Conservation (phyloP, 1,139 yeast genomes). For the Debaryomyces nepalensis region DNA sequence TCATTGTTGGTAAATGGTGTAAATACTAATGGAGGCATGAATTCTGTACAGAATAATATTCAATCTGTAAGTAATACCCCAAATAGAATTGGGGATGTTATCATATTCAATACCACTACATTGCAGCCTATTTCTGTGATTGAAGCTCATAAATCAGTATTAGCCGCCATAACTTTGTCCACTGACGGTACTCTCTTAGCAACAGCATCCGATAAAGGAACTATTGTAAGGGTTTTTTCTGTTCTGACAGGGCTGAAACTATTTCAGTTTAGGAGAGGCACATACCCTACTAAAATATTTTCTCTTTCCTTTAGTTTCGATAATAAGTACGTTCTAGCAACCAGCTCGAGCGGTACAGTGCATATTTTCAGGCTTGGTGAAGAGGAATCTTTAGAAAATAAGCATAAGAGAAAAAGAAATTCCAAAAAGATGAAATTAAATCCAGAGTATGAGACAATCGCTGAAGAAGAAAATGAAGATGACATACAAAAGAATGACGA, state of each 20-base stretch:
- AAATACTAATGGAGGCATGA: conserved; percentile 51
- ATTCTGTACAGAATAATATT: conserved; percentile 46
- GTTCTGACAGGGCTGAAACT: conserved; percentile 81
- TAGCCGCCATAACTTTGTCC: conserved; percentile 80
- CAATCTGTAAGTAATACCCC: conserved; percentile 52
- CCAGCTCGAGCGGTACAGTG: conserved; percentile 91
- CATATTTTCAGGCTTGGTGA: conserved; percentile 81
- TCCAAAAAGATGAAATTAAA: conserved; percentile 20
- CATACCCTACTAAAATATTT: conserved; percentile 89
- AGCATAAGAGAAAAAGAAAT: conserved; percentile 38
- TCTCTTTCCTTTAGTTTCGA: conserved; percentile 80
- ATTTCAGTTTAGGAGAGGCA: conserved; percentile 91
- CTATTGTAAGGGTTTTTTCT: conserved; percentile 86
- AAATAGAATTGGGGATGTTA: conserved; percentile 81
- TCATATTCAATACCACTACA: conserved; percentile 75
- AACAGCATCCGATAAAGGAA: conserved; percentile 95
- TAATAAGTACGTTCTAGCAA: conserved; percentile 75
- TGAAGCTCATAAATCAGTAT: conserved; percentile 88
- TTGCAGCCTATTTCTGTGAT: conserved; percentile 87
- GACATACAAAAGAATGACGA: conserved; percentile 31
- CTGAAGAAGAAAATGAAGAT: conserved; percentile 37
- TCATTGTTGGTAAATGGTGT: conserved; percentile 47
- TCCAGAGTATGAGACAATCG: conserved; percentile 34
- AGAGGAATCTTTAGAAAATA: conserved; percentile 55
- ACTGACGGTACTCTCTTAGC: conserved; percentile 84